Evolutionary conservation across 2,329 filamentous ascomycete species (phyloP).

Genomic region (Curvularia spicifera): DNA sequence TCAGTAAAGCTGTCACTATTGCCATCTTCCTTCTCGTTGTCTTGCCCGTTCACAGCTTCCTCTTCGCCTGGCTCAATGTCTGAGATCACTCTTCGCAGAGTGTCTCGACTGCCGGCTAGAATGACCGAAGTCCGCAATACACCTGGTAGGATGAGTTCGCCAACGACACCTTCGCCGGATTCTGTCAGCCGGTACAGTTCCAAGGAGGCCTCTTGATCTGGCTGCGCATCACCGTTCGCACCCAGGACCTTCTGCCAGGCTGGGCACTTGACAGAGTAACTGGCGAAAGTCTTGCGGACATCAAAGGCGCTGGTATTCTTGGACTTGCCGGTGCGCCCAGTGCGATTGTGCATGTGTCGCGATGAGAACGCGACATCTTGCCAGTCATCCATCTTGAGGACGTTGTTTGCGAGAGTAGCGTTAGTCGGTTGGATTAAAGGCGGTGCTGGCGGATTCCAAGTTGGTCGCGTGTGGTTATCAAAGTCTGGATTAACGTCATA

Average conservation of each 20-base stretch:
- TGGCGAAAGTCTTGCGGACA: conserved; percentile 34
- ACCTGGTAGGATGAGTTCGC: conserved; percentile 26
- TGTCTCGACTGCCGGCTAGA: conserved; percentile 28
- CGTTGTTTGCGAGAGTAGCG: not conserved
- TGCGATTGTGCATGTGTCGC: conserved; percentile 37
- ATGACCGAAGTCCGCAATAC: conserved; percentile 23
- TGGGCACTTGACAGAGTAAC: conserved; percentile 31
- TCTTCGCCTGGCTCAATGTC: conserved; percentile 15
- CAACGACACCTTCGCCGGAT: conserved; percentile 29
- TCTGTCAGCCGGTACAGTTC: conserved; percentile 31
- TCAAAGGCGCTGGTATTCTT: conserved; percentile 26
- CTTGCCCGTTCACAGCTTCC: not conserved
- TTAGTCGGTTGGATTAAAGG: not conserved
- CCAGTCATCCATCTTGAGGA: conserved; percentile 26
- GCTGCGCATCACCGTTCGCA: not conserved
- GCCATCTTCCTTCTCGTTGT: conserved; percentile 1
- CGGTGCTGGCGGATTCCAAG: not conserved
- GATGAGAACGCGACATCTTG: conserved; percentile 32
- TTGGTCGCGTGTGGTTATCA: conserved; percentile 4
- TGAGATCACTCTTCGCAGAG: conserved; percentile 15
- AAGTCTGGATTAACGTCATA: conserved; percentile 11
- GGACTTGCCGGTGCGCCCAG: conserved; percentile 16
- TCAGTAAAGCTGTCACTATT: conserved; percentile 1
- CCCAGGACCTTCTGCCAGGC: conserved; percentile 24
- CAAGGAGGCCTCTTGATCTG: conserved; percentile 18